These are phyloP conservation scores for Hordeum pubiflorum DNA, from an alignment of 202 grass and related monocot genomes.

Conservation along the genomic window DNA sequence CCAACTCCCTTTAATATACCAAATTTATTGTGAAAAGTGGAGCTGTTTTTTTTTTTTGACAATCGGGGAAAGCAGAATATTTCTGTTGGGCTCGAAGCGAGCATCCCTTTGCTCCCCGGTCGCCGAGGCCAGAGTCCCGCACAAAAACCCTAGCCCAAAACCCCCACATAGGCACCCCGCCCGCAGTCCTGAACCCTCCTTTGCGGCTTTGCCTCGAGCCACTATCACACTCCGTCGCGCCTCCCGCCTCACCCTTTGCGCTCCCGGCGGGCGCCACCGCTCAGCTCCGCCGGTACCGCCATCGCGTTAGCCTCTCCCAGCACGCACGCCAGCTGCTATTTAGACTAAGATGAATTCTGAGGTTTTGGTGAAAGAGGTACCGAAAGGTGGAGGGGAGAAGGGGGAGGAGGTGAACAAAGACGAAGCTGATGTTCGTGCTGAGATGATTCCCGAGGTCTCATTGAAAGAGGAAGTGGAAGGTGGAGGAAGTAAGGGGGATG, in stretches of 20 bases:
- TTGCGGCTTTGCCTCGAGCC: background rate
- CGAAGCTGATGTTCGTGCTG: background rate
- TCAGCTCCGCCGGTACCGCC: background rate
- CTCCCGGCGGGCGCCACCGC: background rate
- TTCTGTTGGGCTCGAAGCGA: too few species aligned
- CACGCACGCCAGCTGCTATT: background rate
- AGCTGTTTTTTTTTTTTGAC: too few species aligned
- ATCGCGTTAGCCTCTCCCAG: background rate
- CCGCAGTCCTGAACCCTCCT: background rate
- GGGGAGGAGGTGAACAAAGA: background rate
- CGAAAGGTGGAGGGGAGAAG: background rate
- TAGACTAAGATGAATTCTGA: background rate
- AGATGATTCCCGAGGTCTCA: background rate
- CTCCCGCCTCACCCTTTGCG: background rate
- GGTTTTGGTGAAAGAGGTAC: background rate
- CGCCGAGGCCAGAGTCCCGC: background rate
- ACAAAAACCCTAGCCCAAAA: background rate
- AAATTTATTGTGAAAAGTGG: too few species aligned
- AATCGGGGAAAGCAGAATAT: too few species aligned
- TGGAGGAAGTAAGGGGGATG: background rate
- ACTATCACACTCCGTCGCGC: background rate
- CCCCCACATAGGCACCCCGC: background rate
- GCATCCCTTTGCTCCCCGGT: background rate
- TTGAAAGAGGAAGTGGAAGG: background rate
- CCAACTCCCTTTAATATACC: too few species aligned